These are phyloP conservation scores for Neurospora terricola DNA, from an alignment of 495 filamentous ascomycete genomes.

Conservation along the genomic window DNA sequence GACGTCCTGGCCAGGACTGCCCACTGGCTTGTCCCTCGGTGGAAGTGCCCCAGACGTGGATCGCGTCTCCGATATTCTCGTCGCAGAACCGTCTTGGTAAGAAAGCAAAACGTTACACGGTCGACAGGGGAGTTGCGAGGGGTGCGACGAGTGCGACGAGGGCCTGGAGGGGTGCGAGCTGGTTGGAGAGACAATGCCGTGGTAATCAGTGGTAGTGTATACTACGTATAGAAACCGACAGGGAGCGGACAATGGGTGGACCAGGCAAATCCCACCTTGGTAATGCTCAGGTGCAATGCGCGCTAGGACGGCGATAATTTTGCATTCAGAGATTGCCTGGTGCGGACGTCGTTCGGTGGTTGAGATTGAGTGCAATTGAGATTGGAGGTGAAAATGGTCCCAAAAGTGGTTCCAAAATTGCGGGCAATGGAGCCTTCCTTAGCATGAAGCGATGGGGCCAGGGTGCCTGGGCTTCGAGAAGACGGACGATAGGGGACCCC, in stretches of 20 bases:
- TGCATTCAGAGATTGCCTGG: neutral
- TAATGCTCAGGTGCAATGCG: neutral
- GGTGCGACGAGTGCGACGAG: neutral
- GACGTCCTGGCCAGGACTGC: neutral
- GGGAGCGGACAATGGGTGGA: neutral
- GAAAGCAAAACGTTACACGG: neutral
- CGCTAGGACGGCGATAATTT: neutral
- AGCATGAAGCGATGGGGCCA: conserved; percentile 27
- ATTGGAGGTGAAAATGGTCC: conserved; percentile 2
- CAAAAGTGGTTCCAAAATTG: too few relatives aligned
- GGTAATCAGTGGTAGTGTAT: neutral
- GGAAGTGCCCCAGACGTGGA: neutral
- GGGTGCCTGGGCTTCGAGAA: conserved; percentile 24
- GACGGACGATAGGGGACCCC: conserved; percentile 24
- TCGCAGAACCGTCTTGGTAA: conserved; percentile 1
- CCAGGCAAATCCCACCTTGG: neutral
- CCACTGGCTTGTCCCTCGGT: neutral
- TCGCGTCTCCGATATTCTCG: neutral
- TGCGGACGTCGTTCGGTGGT: neutral
- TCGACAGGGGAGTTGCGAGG: neutral
- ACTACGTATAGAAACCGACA: neutral
- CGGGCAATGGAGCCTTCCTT: neutral
- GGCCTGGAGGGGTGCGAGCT: neutral
- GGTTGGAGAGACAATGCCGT: neutral
- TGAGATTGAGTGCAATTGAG: neutral